A percentile compares a stretch with the other conserved stretches of the same genome.
Conservation (phyloP, 2,329 filamentous ascomycete species). For the Teratosphaeria destructans region DNA sequence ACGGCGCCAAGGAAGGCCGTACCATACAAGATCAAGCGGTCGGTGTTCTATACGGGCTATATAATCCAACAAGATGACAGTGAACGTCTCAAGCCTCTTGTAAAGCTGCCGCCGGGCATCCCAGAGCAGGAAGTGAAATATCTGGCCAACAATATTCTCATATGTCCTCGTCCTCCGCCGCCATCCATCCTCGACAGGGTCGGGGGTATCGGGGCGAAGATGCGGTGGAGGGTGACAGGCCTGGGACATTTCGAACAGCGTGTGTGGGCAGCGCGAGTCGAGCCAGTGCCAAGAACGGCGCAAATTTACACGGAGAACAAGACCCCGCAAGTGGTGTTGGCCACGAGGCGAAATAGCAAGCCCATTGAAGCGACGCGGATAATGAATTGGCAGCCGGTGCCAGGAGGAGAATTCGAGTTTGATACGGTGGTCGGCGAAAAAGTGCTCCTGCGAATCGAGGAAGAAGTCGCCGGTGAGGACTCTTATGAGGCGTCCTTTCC, state of each 20-base stretch:
- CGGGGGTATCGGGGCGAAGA: conserved; percentile 73
- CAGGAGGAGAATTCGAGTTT: conserved; percentile 56
- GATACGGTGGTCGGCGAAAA: conserved; percentile 82
- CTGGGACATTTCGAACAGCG: conserved; percentile 65
- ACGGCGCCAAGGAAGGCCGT: conserved; percentile 36
- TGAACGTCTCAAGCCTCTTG: conserved; percentile 60
- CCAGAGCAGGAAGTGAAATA: conserved; percentile 64
- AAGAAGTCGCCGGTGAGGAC: conserved; percentile 53
- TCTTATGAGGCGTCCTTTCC: conserved; percentile 54
- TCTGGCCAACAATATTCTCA: conserved; percentile 84
- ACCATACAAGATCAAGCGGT: conserved; percentile 67
- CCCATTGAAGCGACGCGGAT: conserved; percentile 76
- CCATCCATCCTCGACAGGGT: conserved; percentile 67
- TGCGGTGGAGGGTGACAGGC: conserved; percentile 74
- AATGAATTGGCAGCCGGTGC: conserved; percentile 68
- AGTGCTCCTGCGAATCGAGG: conserved; percentile 68
- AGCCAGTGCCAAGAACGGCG: conserved; percentile 57
- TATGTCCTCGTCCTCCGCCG: conserved; percentile 67
- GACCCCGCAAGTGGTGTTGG: conserved; percentile 71
- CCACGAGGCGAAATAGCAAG: conserved; percentile 61
- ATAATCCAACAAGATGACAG: conserved; percentile 65
- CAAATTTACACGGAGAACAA: conserved; percentile 70
- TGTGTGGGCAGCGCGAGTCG: conserved; percentile 77
- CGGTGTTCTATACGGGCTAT: conserved; percentile 86
- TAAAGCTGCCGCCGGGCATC: conserved; percentile 50